phyloP scores from a whole-genome alignment of 345 rosid species.

The Hypericum perforatum region DNA sequence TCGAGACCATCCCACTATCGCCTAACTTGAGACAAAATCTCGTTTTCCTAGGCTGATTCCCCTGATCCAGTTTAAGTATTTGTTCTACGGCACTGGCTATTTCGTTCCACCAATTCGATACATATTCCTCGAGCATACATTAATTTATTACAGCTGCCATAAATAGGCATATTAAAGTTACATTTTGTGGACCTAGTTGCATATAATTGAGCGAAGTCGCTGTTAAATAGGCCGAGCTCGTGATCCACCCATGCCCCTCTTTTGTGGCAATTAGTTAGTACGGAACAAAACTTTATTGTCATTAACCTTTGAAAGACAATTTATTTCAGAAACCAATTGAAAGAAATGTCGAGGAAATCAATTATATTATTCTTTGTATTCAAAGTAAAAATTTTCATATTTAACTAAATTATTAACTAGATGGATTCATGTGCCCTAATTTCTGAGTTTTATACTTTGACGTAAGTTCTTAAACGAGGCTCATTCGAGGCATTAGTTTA shows the following conservation, averaged over 20 bases:
- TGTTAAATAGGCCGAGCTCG: constrained; percentile 15
- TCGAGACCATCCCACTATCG: constrained; percentile 7
- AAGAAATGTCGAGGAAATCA: too few species aligned
- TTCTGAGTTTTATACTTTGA: too few species aligned
- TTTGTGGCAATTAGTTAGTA: not conserved
- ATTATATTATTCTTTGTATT: too few species aligned
- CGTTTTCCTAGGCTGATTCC: constrained; percentile 4
- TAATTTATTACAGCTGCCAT: not conserved
- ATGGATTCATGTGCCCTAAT: too few species aligned
- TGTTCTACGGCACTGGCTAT: constrained; percentile 3
- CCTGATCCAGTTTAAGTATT: not conserved
- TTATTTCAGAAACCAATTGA: too few species aligned
- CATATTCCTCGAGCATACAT: not conserved
- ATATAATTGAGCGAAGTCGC: constrained; percentile 5
- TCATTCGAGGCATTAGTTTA: too few species aligned
- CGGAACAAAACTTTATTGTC: too few species aligned
- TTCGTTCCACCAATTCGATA: not conserved
- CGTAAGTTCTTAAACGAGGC: too few species aligned
- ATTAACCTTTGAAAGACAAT: too few species aligned
- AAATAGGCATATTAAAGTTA: not conserved
- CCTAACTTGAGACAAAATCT: constrained; percentile 1
- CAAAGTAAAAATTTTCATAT: too few species aligned
- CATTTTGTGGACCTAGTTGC: not conserved
- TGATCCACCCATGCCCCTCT: constrained; percentile 9
- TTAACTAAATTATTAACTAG: too few species aligned